Base-by-base conservation (phyloP, 768 basidiomycete species). In the Mycena indigotica region DNA sequence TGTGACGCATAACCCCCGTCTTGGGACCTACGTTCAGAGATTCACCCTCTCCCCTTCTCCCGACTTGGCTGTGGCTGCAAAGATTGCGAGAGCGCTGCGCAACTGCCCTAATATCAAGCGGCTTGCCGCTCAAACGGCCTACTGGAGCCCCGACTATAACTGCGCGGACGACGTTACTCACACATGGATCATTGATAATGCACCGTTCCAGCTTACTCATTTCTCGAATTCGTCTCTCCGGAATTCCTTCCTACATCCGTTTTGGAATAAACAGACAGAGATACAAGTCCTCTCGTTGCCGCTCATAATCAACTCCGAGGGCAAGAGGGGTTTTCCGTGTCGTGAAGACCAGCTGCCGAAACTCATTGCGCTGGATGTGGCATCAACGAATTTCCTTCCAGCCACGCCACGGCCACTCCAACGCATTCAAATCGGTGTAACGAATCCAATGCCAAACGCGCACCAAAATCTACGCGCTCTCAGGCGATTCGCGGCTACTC, bases 361-460 rank as follows among this genome's bases (percentile, higher is more conserved):
- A 52, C 32, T 61, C 56, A 26, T 61, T 30, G 56, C 55, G 12
- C 55, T 61, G 30, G 60, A 61, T 39, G 53, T 61, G 29, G 52
- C 39, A 30, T 17, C 30, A 15, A 28, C 53, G n/a, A 6, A 2
- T 2, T 17, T 16, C 5, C 53, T 61, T 3, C 60, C 60, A 1
- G 21, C 24, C 13, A 25, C 49, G 39, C 24, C 46, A 10, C 48
- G 60, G 2, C 19, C 48, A 23, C 60, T 61, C 35, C 24, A 61
- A 39, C 60, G 60, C n/a, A 51, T 61, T 38, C 60, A 61, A 41
- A 15, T 61, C 28, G n/a, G n/a, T n/a, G n/a, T n/a, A n/a, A n/a
- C n/a, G n/a, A n/a, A n/a, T n/a, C n/a, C n/a, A n/a, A 44, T 49
- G 1, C 1, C 39, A 25, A 45, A 38, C n/a, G 25, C 44, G 24